Evolutionary conservation across 352 stramenopile genomes (phyloP).

Genomic region (Pythium rishiriense): DNA sequence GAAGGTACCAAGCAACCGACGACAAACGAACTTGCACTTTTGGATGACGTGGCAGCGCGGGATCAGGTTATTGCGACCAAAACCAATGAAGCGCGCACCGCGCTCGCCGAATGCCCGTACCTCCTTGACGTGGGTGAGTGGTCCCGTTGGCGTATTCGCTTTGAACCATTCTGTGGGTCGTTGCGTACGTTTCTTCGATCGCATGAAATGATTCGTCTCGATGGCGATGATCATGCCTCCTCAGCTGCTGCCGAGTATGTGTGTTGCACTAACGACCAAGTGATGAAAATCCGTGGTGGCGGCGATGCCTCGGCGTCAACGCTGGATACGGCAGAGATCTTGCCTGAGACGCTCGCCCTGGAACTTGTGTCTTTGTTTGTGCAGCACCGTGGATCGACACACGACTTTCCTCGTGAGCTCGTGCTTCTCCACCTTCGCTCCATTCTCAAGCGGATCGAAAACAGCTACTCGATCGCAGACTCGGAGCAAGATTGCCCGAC

Average conservation of each 20-base stretch:
- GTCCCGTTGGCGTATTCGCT: conserved; percentile 30
- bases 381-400: conserved; percentile 38
- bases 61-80: conserved; percentile 47
- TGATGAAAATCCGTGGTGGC: conserved; percentile 50
- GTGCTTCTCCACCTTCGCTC: conserved; percentile 62
- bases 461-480: neutral
- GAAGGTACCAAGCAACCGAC: neutral
- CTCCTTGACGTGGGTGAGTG: conserved; percentile 56
- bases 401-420: conserved; percentile 67
- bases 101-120: conserved; percentile 55
- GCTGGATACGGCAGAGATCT: conserved; percentile 17
- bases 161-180: conserved; percentile 56
- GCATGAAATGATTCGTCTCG: conserved; percentile 74
- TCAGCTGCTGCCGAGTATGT: conserved; percentile 42
- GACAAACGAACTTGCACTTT: conserved; percentile 10
- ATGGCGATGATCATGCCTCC: conserved; percentile 59
- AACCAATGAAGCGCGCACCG: conserved; percentile 45
- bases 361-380: conserved; percentile 68
- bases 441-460: conserved; percentile 29
- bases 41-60: conserved; percentile 11
- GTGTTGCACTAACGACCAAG: conserved; percentile 57
- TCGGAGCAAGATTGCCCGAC: neutral
- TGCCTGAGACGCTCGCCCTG: conserved; percentile 41
- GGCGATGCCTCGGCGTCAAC: conserved; percentile 24
- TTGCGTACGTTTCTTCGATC: conserved; percentile 68